These are phyloP conservation scores for Ustilago cynodontis DNA, from an alignment of 1,284 basidiomycete species.

Conservation along the genomic window DNA sequence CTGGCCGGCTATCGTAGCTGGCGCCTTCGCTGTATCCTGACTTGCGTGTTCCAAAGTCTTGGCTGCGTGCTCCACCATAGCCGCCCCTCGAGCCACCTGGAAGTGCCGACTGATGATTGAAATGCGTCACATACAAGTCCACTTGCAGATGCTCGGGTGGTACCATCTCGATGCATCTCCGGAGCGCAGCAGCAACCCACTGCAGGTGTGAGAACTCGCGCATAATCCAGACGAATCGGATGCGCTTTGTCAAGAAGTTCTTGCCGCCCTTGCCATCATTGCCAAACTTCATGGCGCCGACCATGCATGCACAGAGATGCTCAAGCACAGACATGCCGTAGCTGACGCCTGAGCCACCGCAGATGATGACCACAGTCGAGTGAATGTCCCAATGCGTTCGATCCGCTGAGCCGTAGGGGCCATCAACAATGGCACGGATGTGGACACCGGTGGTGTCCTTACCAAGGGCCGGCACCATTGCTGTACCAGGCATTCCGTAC, in stretches of 20 bases:
- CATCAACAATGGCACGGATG: constrained; percentile 79
- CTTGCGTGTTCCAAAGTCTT: constrained; percentile 12
- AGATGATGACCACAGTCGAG: constrained; percentile 78
- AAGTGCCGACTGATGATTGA: constrained; percentile 53
- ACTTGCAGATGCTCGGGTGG: constrained; percentile 77
- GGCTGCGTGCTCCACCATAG: constrained; percentile 11
- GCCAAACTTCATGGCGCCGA: constrained; percentile 58
- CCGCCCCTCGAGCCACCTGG: constrained; percentile 7
- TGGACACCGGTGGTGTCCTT: constrained; percentile 74
- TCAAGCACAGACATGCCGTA: constrained; percentile 82
- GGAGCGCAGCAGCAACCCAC: constrained; percentile 81
- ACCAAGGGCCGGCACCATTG: constrained; percentile 53
- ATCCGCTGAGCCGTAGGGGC: constrained; percentile 81
- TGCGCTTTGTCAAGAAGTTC: constrained; percentile 74
- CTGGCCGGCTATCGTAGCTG: constrained; percentile 18
- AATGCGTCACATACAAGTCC: constrained; percentile 79
- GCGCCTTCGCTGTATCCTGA: constrained; percentile 14
- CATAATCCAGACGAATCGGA: constrained; percentile 86
- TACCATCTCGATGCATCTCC: constrained; percentile 78
- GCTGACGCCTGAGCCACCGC: constrained; percentile 83
- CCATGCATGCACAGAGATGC: constrained; percentile 78
- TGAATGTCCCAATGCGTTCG: constrained; percentile 77
- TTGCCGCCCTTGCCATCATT: constrained; percentile 67
- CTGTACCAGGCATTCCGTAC: constrained; percentile 52
- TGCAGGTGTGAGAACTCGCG: constrained; percentile 84